Conservation (phyloP, 257 asterid species). For the Nicotiana tabacum region DNA sequence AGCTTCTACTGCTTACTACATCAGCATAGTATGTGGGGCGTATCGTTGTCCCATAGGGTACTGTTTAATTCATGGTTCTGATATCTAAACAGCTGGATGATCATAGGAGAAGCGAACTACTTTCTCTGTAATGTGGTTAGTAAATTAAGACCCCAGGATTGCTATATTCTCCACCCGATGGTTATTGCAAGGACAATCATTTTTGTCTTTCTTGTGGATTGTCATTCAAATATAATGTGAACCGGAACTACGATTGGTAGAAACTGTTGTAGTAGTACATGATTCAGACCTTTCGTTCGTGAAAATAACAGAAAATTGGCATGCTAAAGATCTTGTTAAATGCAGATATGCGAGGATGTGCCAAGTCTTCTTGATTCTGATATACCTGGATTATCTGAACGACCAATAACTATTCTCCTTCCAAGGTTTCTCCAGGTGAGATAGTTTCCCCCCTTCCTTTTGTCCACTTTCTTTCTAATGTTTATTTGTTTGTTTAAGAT, state of each 20-base stretch:
- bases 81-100: not conserved
- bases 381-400: conserved; percentile 71
- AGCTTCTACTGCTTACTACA: not conserved
- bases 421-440: conserved; percentile 86
- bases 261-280: not conserved
- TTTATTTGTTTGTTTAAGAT: not conserved
- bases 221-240: not conserved
- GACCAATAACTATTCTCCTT: conserved; percentile 75
- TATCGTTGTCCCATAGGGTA: not conserved
- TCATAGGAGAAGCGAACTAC: not conserved
- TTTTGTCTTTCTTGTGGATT: not conserved
- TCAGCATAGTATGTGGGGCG: not conserved
- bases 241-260: not conserved
- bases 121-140: not conserved
- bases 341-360: conserved; percentile 79
- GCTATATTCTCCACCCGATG: not conserved
- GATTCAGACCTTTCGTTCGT: not conserved
- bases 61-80: not conserved
- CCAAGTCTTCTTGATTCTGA: conserved; percentile 84
- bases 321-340: not conserved
- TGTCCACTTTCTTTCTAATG: not conserved
- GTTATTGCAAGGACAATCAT: not conserved
- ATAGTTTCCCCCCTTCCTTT: not conserved
- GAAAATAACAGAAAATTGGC: not conserved
- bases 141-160: not conserved